Evolutionary conservation across 1,284 basidiomycete genomes (phyloP), one percentile per base, ranked within the genome.

Genomic region (Entoloma clypeatum): DNA sequence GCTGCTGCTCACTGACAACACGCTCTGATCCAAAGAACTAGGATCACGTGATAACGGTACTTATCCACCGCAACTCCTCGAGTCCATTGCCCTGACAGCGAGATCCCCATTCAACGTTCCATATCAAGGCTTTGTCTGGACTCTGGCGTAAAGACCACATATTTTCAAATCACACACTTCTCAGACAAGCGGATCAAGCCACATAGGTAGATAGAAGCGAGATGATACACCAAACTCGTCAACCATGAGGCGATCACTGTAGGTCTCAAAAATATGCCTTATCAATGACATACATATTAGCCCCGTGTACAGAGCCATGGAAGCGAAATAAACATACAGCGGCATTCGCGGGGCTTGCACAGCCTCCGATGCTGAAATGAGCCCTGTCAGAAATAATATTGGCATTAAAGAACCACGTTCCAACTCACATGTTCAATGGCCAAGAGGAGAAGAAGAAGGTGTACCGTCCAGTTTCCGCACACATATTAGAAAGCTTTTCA

Each of bases 401-500:
- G n/a, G n/a, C 21, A n/a, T 16, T 9, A 24, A 24, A 27, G 25
- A 23, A 31, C 29, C 23, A 7, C 7, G 4, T 23, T 16, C n/a
- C 10, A 5, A 61, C 79, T 55, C 54, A 82, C 81, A 83, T 75
- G 52, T 82, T 74, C 52, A 85, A 59, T 1, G 82, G 81, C 82
- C 81, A 85, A 4, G 81, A 85, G 0, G 79, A 72, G 59, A 84
- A 81, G 64, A 83, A 85, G 60, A 85, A 84, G 6, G 76, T 80
- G 56, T 82, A 82, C 51, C 80, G 62, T 3, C 72, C 71, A 1
- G 72, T 74, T 48, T 74, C 70, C 7, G 71, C 72, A 53, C 79
- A 84, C 2, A 66, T 64, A 43, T 73, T 61, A 9, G 79, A 73
- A 2, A 85, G 62, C 43, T 69, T 70, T 55, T 85, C 81, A 24